phyloP scores from a whole-genome alignment of 306 rosid species.

The Cucurbita moschata region DNA sequence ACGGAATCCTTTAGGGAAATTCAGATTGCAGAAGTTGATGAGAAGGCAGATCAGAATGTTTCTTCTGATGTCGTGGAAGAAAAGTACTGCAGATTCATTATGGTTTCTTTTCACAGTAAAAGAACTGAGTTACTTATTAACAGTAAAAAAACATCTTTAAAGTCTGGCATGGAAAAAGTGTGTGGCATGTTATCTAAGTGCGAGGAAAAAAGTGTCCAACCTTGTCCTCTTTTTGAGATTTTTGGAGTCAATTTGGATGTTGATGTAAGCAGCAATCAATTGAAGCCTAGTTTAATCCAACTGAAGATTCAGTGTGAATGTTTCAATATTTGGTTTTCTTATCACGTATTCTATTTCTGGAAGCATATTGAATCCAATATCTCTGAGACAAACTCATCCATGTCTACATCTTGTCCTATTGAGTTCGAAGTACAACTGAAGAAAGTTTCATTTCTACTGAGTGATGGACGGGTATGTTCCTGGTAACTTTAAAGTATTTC shows the following conservation, averaged over 20 bases:
- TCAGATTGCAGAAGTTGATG: constrained; percentile 22
- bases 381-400: constrained; percentile 34
- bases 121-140: constrained; percentile 29
- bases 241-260: constrained; percentile 34
- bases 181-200: constrained; percentile 31
- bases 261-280: constrained; percentile 16
- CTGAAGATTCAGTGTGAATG: constrained; percentile 46
- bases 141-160: constrained; percentile 24
- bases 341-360: constrained; percentile 49
- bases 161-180: constrained; percentile 44
- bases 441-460: constrained; percentile 63
- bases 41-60: constrained; percentile 15
- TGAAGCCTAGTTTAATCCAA: constrained; percentile 16
- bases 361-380: constrained; percentile 28
- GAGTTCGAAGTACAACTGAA: constrained; percentile 32
- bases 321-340: constrained; percentile 59
- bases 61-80: constrained; percentile 25
- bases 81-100: constrained; percentile 26
- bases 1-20: constrained; percentile 23
- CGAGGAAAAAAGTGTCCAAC: constrained; percentile 31
- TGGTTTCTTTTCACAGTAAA: constrained; percentile 33
- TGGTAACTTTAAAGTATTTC: not conserved
- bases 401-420: constrained; percentile 19
- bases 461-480: constrained; percentile 76
- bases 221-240: constrained; percentile 64